These are phyloP conservation scores for Sphaceloma murrayae DNA, from an alignment of 2,329 filamentous ascomycete species.

Conservation along the genomic window DNA sequence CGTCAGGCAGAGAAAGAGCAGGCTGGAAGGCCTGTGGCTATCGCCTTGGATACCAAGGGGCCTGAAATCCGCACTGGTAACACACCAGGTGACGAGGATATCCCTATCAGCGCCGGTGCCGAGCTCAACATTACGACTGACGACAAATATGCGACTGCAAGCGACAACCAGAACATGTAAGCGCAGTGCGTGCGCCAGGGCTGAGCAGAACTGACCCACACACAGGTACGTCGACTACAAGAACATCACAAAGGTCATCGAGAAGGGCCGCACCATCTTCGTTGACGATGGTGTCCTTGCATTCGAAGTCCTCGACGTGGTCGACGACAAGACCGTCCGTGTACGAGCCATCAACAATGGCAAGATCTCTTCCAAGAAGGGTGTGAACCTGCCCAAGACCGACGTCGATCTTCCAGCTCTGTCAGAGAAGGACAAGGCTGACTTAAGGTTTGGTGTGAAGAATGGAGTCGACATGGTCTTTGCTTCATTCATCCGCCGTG, in stretches of 20 bases:
- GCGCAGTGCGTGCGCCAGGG: too few relatives aligned
- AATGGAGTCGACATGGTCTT: constrained; percentile 99
- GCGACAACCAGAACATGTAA: constrained; percentile 89
- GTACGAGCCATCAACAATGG: constrained; percentile 91
- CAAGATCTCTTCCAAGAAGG: constrained; percentile 97
- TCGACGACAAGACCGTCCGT: constrained; percentile 80
- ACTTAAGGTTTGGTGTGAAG: constrained; percentile 92
- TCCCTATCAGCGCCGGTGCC: constrained; percentile 71
- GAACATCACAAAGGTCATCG: constrained; percentile 99
- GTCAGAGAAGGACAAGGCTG: constrained; percentile 94
- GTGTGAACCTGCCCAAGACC: constrained; percentile 97
- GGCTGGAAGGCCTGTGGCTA: constrained; percentile 79
- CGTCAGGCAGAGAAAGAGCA: constrained; percentile 72
- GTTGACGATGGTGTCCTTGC: constrained; percentile 97
- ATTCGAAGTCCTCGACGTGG: constrained; percentile 81
- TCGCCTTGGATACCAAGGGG: constrained; percentile 80
- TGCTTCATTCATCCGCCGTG: constrained; percentile 93
- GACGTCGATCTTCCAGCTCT: constrained; percentile 96
- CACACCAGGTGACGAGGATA: constrained; percentile 59
- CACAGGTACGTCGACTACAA: constrained; percentile 93
- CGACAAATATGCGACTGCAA: constrained; percentile 75
- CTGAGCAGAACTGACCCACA: too few relatives aligned
- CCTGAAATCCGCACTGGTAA: constrained; percentile 81
- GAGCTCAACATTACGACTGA: constrained; percentile 96
- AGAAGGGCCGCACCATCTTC: constrained; percentile 85